Conservation (phyloP, 257 asterid species). For the Nicotiana paniculata region DNA sequence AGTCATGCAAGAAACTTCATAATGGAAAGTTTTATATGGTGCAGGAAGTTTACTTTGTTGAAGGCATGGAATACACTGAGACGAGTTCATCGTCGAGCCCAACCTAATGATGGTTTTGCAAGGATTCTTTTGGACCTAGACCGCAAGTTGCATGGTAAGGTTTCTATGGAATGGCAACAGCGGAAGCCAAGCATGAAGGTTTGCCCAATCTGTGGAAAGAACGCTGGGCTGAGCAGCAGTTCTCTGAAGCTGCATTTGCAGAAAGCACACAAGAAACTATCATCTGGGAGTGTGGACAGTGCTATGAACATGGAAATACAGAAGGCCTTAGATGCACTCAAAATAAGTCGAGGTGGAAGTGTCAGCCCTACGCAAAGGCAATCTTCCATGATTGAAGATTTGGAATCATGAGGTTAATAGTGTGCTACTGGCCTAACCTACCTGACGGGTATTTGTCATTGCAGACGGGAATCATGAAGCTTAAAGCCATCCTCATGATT, state of each 20-base stretch:
- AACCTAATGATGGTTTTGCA: constrained; percentile 95
- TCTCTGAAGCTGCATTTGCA: constrained; percentile 93
- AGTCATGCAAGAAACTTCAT: background rate
- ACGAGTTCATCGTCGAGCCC: constrained; percentile 89
- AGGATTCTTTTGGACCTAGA: constrained; percentile 78
- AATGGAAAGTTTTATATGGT: constrained; percentile 3
- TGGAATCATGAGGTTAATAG: background rate
- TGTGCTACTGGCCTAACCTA: background rate
- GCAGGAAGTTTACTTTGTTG: constrained; percentile 66
- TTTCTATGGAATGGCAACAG: constrained; percentile 98
- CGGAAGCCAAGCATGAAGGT: constrained; percentile 85
- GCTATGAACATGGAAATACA: constrained; percentile 97
- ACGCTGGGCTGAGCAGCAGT: constrained; percentile 95
- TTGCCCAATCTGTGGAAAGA: constrained; percentile 93
- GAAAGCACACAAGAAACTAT: constrained; percentile 79
- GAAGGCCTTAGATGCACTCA: constrained; percentile 78
- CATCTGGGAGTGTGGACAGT: constrained; percentile 97
- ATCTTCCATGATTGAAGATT: constrained; percentile 19
- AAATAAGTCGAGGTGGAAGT: constrained; percentile 81
- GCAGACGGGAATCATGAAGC: background rate
- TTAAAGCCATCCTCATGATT: background rate
- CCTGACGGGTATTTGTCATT: background rate
- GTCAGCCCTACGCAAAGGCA: constrained; percentile 87
- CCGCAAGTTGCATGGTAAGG: constrained; percentile 60
- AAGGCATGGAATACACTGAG: constrained; percentile 85